Base-by-base conservation (phyloP, 2,329 filamentous ascomycete genomes). In the Colletotrichum noveboracense region DNA sequence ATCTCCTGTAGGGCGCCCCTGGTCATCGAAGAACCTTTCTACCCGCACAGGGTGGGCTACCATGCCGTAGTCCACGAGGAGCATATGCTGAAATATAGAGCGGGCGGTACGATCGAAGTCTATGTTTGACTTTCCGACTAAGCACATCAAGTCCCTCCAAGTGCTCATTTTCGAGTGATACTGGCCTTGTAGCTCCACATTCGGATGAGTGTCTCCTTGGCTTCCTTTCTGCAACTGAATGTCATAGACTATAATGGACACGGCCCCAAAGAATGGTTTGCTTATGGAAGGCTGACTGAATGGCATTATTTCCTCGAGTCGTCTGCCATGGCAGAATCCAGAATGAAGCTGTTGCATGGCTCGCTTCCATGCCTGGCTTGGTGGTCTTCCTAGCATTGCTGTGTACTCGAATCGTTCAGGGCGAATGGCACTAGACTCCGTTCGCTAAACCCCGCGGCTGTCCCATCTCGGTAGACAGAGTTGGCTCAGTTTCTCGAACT, bases 391-490 rank as follows among this genome's bases (percentile, higher is more conserved):
- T 6, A 58, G 26, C 55, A 58, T 0, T 3, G 26, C 13, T 0
- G 55, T 0, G 55, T 58, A 58, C 24, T 58, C 55, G 13, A 18
- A 2, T 58, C 55, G 13, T 4, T 58, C 55, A 0, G 55, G 55
- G 0, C 24, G 55, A 9, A 58, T 28, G 0, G 55, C 55, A 0
- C 3, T 24, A 0, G 55, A 58, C 0, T 26, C 1, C 5, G 0
- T 18, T 28, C 55, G 55, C 55, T 24, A 58, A 18, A 6, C 0
- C 55, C 28, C 16, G 0, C 24, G 55, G 2, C 21, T 16, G 5
- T 58, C 55, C 55, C 55, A 58, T 24, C 55, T 28, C 21, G 55
- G 55, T 28, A 58, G 55, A 4, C 55, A 58, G 1, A 58, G 55
- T 28, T 58, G 24, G 24, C 55, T 58, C 6, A 58, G 21, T 2